These are phyloP conservation scores for Sisymbrium irio DNA, from an alignment of 345 rosid genomes.

Conservation along the genomic window DNA sequence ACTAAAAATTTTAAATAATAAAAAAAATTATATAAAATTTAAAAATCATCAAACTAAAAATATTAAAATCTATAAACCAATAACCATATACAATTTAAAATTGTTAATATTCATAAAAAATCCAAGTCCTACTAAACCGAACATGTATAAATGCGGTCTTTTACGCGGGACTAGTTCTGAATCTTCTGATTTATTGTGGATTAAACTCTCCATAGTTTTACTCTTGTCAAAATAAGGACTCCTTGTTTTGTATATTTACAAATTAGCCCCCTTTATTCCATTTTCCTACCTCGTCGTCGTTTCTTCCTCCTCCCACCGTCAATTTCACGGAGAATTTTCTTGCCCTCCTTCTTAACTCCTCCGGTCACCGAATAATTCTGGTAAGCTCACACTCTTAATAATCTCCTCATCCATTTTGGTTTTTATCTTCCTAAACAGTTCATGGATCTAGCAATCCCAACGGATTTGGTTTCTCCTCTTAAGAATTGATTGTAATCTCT, in stretches of 20 bases:
- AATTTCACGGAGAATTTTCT: too few relatives aligned
- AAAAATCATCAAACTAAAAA: too few relatives aligned
- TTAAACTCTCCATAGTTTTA: background rate
- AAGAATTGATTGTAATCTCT: too few relatives aligned
- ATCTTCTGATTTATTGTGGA: background rate
- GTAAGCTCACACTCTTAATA: conserved; percentile 9
- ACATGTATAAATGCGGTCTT: too few relatives aligned
- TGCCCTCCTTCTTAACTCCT: conserved; percentile 3
- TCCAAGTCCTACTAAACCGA: too few relatives aligned
- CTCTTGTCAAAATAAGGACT: background rate
- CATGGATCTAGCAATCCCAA: background rate
- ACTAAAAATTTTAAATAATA: too few relatives aligned
- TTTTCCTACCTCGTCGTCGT: background rate
- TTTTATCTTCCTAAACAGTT: background rate
- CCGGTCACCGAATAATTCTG: conserved; percentile 8
- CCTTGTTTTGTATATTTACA: background rate
- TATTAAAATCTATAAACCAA: too few relatives aligned
- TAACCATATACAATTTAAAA: too few relatives aligned
- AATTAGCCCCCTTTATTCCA: background rate
- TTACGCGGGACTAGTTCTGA: too few relatives aligned
- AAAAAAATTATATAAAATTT: too few relatives aligned
- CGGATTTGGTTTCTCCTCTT: background rate
- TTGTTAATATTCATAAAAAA: too few relatives aligned
- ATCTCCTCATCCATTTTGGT: background rate
- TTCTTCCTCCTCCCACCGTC: background rate